Conservation (phyloP, 2,329 filamentous ascomycete species). For the Trichophyton equinum region DNA sequence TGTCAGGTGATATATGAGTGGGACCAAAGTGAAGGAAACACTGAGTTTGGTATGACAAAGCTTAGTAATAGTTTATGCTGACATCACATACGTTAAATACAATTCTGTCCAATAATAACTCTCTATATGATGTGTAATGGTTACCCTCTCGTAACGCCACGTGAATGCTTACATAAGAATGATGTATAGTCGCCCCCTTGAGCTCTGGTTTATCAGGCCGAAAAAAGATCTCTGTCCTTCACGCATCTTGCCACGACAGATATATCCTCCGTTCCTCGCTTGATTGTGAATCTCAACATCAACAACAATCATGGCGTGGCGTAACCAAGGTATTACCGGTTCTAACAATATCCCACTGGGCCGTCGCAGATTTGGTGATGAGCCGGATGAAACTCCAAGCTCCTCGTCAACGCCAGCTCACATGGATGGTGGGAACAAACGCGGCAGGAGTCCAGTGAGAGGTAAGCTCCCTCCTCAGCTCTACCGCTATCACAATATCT, state of each 20-base stretch:
- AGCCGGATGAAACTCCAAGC: conserved; percentile 34
- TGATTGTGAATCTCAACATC: background rate
- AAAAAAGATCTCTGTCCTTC: background rate
- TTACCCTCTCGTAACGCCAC: background rate
- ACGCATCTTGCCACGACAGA: background rate
- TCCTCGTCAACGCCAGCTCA: conserved; percentile 35
- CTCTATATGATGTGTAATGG: background rate
- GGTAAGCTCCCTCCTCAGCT: conserved; percentile 39
- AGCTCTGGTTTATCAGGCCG: background rate
- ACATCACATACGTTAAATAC: background rate
- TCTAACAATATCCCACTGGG: conserved; percentile 97
- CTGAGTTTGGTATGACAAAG: background rate
- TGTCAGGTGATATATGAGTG: background rate
- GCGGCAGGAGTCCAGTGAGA: conserved; percentile 82
- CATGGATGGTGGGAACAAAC: conserved; percentile 51
- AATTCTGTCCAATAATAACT: background rate
- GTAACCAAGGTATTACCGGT: conserved; percentile 73
- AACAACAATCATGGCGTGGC: conserved; percentile 45
- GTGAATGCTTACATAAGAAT: background rate
- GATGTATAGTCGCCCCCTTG: background rate
- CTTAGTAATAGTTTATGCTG: background rate
- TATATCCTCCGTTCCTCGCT: background rate
- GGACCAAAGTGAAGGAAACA: background rate
- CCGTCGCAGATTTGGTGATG: conserved; percentile 60
- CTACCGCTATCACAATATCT: conserved; percentile 11